Evolutionary conservation across 208 protist species (phyloP).

Genomic region (Acanthamoeba triangularis): DNA sequence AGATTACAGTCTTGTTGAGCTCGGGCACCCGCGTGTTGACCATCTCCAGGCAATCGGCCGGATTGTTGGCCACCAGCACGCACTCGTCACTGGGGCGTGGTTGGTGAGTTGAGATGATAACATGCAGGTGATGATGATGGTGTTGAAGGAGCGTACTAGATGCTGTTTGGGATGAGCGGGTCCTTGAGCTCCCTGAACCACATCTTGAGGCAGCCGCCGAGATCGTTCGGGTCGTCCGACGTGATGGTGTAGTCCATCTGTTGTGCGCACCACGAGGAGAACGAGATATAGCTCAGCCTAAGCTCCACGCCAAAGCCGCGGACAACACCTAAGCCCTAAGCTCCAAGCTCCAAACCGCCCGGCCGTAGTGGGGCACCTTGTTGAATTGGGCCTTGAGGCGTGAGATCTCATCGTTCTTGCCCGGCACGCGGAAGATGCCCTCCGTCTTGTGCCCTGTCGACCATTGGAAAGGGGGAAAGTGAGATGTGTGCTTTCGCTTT

Average conservation of each 20-base stretch:
- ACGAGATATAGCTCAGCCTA: too few relatives aligned
- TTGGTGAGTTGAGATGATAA: not conserved
- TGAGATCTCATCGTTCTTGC: not conserved
- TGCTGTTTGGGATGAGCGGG: slow-evolving; percentile 16
- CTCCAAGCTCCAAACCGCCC: too few relatives aligned
- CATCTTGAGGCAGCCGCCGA: slow-evolving; percentile 30
- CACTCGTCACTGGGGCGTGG: slow-evolving; percentile 32
- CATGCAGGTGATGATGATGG: too few relatives aligned
- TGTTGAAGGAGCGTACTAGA: not conserved
- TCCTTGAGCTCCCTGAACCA: slow-evolving; percentile 64
- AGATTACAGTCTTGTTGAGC: slow-evolving; percentile 18
- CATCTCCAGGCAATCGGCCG: slow-evolving; percentile 18
- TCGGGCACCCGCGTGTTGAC: not conserved
- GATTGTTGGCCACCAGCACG: slow-evolving; percentile 4
- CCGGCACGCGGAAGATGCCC: slow-evolving; percentile 32
- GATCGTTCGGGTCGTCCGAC: not conserved
- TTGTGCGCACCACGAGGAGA: not conserved
- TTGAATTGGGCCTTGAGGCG: slow-evolving; percentile 1
- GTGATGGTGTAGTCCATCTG: slow-evolving; percentile 23
- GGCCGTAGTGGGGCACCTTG: not conserved
- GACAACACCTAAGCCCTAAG: too few relatives aligned
- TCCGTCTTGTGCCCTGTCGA: slow-evolving; percentile 14
- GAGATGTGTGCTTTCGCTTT: too few relatives aligned
- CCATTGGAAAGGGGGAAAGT: too few relatives aligned
- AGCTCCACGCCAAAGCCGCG: too few relatives aligned